Evolutionary conservation across 805 yeast genomes (phyloP), one percentile per base, ranked within the genome.

Genomic region (Sugiyamaella valdiviana): DNA sequence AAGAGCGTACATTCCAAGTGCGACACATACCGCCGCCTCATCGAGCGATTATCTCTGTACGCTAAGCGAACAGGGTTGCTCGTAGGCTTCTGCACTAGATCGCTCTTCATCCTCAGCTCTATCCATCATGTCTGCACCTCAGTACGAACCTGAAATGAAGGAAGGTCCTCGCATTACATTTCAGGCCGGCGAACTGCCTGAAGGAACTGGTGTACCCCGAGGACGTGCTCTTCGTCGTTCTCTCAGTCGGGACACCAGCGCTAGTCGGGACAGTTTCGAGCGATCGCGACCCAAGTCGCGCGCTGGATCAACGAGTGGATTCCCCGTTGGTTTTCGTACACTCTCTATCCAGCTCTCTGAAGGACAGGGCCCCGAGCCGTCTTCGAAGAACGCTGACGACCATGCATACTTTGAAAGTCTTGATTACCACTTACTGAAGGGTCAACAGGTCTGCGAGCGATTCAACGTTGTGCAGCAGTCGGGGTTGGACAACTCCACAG

Each of bases 331-430:
- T 14, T 50, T 29, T 36, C 36, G 50, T 15, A 50, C 53, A 2
- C 40, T 50, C 4, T 50, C 53, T 9, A 24, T 50, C 36, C 53
- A 50, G 35, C 45, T 50, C 10, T 42, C 51, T 4, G 48, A 46
- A 41, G 21, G 49, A 9, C 40, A 48, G n/a, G 10, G 42, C 2
- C 39, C 48, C 2, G 22, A 19, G 15, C 12, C 17, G 15, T 15
- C 36, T 2, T 10, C 44, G 19, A 32, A 32, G 29, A 35, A 22
- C 10, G 20, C 48, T 6, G 48, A 23, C 16, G 38, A 38, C 10
- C 45, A 43, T 16, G 24, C 17, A 19, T 51, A 48, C 32, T 48
- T 51, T 36, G 43, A 48, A 16, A 44, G 26, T n/a, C 24, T 48
- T n/a, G 50, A 51, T 41, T 51, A 38, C 32, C 54, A 51, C 15